Percentiles rank a stretch among this genome's conserved stretches.
These are phyloP conservation scores for Phaeomoniella chlamydospora DNA, from an alignment of 2,329 filamentous ascomycete genomes.

Conservation along the genomic window DNA sequence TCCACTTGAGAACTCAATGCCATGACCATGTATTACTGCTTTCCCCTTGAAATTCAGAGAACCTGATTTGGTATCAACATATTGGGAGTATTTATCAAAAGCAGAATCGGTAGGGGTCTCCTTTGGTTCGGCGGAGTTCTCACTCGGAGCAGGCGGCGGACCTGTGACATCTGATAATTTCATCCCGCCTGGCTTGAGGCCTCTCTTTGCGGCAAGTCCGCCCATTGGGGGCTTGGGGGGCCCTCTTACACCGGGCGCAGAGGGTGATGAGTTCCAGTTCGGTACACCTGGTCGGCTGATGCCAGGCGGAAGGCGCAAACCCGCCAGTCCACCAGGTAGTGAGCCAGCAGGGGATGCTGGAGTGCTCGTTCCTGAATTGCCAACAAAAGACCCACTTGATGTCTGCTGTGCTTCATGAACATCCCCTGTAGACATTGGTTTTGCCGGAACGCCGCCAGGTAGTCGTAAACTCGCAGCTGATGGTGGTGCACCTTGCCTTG, in stretches of 20 bases:
- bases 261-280: slow-evolving; percentile 28
- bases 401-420: slow-evolving; percentile 4
- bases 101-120: slow-evolving; percentile 23
- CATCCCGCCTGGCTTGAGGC: slow-evolving; percentile 26
- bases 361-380: slow-evolving; percentile 15
- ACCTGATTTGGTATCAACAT: slow-evolving; percentile 81
- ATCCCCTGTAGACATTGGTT: slow-evolving; percentile 7
- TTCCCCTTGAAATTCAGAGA: slow-evolving; percentile 88
- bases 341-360: slow-evolving; percentile 3
- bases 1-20: slow-evolving; percentile 84
- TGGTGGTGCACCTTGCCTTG: slow-evolving; percentile 43
- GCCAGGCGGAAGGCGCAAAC: slow-evolving; percentile 5
- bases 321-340: slow-evolving; percentile 3
- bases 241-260: slow-evolving; percentile 18
- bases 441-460: slow-evolving; percentile 5
- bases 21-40: slow-evolving; percentile 73
- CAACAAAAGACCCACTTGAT: slow-evolving; percentile 14
- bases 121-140: slow-evolving; percentile 4
- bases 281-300: slow-evolving; percentile 15
- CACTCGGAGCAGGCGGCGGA: slow-evolving; percentile 28
- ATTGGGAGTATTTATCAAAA: slow-evolving; percentile 61
- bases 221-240: slow-evolving; percentile 24
- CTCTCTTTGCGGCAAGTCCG: slow-evolving; percentile 30
- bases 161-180: slow-evolving; percentile 33
- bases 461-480: slow-evolving; percentile 13